Evolutionary conservation across 2,329 filamentous ascomycete genomes (phyloP), one percentile per base, ranked within the genome.

Genomic region (Ophiostoma pallidulum): DNA sequence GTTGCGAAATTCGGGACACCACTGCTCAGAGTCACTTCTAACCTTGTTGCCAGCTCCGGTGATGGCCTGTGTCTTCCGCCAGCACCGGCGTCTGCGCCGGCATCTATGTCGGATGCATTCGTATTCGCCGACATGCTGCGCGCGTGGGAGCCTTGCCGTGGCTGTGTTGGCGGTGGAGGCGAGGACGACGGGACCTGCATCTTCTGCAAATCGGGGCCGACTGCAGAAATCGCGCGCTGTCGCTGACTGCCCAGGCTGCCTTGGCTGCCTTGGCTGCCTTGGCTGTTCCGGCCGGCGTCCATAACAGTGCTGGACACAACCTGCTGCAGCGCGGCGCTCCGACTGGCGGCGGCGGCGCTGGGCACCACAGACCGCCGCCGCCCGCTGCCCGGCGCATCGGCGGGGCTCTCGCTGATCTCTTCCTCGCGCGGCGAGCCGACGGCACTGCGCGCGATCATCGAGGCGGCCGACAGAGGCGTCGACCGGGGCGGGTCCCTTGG

Each of bases 331-430:
- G 66, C 64, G 0, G 54, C 50, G 0, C 54, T 57, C 3, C 57
- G 56, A 2, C 62, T 64, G 8, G 68, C 50, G 2, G 62, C 62
- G 0, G 62, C 62, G 1, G 61, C 63, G 29, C 59, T 62, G 8
- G 62, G 56, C 13, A 58, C 61, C 13, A 74, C 57, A 4, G 58
- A 65, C 22, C 69, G 66, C 41, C 74, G 63, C 8, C 67, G 68
- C 1, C 75, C 77, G 53, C 74, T 79, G 3, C 76, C 77, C 1
- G 76, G 77, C 13, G 74, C 75, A 53, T 73, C 60, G 8, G 56
- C 62, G 0, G 78, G 77, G 48, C 75, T 78, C 56, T 80, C 75
- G 31, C 62, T 65, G 13, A 77, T 66, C 56, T 74, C 71, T 41
- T 74, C 69, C 10, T 56, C 54, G 13, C 50, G 41, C 35, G 56